phyloP scores from a whole-genome alignment of 2,329 filamentous ascomycete species.

The Mycosphaerella sp. region DNA sequence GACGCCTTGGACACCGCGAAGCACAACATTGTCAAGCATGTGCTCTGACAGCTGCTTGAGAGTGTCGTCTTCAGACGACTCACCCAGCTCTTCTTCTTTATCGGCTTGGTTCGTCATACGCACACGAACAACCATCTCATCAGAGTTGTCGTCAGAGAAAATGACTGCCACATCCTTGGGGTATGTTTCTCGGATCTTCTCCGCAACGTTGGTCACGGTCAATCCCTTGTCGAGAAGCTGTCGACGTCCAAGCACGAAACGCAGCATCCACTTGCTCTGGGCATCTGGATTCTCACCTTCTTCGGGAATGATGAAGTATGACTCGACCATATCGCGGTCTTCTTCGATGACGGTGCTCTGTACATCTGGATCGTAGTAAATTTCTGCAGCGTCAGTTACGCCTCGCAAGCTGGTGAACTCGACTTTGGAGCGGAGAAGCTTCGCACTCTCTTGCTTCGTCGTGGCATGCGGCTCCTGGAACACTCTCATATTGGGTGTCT shows the following conservation, averaged over 20 bases:
- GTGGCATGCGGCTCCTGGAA: conserved; percentile 61
- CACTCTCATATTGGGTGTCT: conserved; percentile 95
- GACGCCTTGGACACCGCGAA: conserved; percentile 84
- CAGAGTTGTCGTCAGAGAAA: conserved; percentile 96
- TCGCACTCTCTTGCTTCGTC: conserved; percentile 70
- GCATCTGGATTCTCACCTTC: conserved; percentile 56
- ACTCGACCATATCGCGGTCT: conserved; percentile 90
- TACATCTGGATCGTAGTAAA: conserved; percentile 94
- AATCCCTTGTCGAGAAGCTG: conserved; percentile 94
- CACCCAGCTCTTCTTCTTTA: conserved; percentile 55
- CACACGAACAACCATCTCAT: conserved; percentile 89
- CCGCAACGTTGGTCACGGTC: conserved; percentile 82
- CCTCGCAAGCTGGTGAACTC: conserved; percentile 92
- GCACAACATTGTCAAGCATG: conserved; percentile 80
- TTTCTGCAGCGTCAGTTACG: conserved; percentile 85
- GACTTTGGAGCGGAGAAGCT: conserved; percentile 76
- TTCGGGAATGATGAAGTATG: conserved; percentile 90
- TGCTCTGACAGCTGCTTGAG: conserved; percentile 88
- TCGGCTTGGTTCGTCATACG: conserved; percentile 49
- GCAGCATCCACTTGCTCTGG: conserved; percentile 92
- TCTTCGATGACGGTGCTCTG: conserved; percentile 77
- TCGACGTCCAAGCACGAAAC: conserved; percentile 85
- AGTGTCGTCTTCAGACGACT: conserved; percentile 71
- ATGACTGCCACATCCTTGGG: conserved; percentile 80
- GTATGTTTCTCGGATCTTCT: conserved; percentile 84